A percentile compares a stretch with the other conserved stretches of the same genome.
Evolutionary conservation across 805 yeast genomes (phyloP).

Genomic region (Schwanniomyces sp.): DNA sequence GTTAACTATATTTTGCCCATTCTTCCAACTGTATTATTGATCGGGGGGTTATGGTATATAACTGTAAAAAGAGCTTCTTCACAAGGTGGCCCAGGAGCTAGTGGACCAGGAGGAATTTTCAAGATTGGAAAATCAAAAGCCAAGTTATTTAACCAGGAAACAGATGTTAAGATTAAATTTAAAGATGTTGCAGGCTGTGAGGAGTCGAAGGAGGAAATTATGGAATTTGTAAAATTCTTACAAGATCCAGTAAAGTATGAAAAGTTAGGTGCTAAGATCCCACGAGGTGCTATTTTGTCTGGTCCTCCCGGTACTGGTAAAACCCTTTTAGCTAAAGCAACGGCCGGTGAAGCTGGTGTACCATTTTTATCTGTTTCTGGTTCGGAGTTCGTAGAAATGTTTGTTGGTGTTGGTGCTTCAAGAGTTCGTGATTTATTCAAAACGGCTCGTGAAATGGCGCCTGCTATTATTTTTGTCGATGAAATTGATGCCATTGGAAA

Average conservation of each 20-base stretch:
- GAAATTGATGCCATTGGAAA: conserved; percentile 97
- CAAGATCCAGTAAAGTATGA: conserved; percentile 85
- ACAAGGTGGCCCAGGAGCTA: conserved; percentile 42
- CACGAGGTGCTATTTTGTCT: conserved; percentile 90
- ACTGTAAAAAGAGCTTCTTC: conserved; percentile 52
- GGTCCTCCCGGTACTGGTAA: conserved; percentile 99
- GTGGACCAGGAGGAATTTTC: conserved; percentile 58
- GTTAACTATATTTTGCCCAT: conserved; percentile 65
- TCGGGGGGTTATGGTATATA: conserved; percentile 77
- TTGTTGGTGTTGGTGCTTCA: conserved; percentile 98
- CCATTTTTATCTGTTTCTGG: conserved; percentile 94
- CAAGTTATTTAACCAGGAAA: conserved; percentile 77
- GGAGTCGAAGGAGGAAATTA: conserved; percentile 91
- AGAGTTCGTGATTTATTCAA: conserved; percentile 91
- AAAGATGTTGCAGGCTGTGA: conserved; percentile 94
- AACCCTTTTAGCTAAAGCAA: conserved; percentile 87
- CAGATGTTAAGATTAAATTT: conserved; percentile 77
- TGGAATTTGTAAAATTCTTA: conserved; percentile 91
- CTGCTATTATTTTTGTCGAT: conserved; percentile 87
- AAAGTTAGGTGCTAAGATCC: conserved; percentile 87
- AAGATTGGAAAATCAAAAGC: conserved; percentile 79
- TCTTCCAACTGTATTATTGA: conserved; percentile 74
- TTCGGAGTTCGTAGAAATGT: conserved; percentile 97
- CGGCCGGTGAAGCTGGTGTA: conserved; percentile 96
- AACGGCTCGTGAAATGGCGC: conserved; percentile 87